A percentile compares a stretch with the other conserved stretches of the same genome.
phyloP scores from a whole-genome alignment of 108 stramenopile genomes.

The Craspedostauros australis region DNA sequence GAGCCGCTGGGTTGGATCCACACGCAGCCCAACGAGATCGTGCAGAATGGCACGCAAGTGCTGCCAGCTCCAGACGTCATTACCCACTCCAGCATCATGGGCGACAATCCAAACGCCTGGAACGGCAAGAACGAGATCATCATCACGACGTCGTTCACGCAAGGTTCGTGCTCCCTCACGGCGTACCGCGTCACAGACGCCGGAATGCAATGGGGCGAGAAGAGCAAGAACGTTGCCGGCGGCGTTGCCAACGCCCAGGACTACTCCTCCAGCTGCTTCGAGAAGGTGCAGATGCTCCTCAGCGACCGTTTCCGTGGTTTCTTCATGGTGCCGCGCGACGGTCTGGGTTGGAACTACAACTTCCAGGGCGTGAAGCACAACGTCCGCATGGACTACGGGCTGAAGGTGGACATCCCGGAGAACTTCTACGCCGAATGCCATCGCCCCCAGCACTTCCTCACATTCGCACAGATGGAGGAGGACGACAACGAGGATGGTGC shows the following conservation, averaged over 20 bases:
- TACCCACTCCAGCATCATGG: slow-evolving; percentile 81
- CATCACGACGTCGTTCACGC: slow-evolving; percentile 96
- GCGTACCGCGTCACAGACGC: slow-evolving; percentile 92
- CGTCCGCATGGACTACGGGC: slow-evolving; percentile 83
- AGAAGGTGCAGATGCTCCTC: slow-evolving; percentile 97
- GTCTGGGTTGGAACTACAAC: slow-evolving; percentile 98
- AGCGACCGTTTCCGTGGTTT: slow-evolving; percentile 97
- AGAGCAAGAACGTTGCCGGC: slow-evolving; percentile 83
- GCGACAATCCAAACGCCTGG: slow-evolving; percentile 84
- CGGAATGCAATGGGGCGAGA: slow-evolving; percentile 95
- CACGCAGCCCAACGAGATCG: slow-evolving; percentile 97
- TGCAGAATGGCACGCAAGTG: slow-evolving; percentile 87
- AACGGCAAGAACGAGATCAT: slow-evolving; percentile 89
- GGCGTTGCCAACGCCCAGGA: slow-evolving; percentile 87
- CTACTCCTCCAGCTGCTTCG: slow-evolving; percentile 91
- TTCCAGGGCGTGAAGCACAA: slow-evolving; percentile 98
- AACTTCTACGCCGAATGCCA: slow-evolving; percentile 95
- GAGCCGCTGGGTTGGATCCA: slow-evolving; percentile 99
- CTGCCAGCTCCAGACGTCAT: slow-evolving; percentile 92
- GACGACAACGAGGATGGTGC: slow-evolving; percentile 76
- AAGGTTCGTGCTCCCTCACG: slow-evolving; percentile 96
- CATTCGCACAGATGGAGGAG: slow-evolving; percentile 95
- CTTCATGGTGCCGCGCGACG: slow-evolving; percentile 94
- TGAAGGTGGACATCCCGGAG: slow-evolving; percentile 87
- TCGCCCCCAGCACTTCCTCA: slow-evolving; percentile 96